Percentiles rank a stretch among this genome's conserved stretches.
phyloP scores from a whole-genome alignment of 2,329 filamentous ascomycete genomes.

The Aureobasidium mangrovei region DNA sequence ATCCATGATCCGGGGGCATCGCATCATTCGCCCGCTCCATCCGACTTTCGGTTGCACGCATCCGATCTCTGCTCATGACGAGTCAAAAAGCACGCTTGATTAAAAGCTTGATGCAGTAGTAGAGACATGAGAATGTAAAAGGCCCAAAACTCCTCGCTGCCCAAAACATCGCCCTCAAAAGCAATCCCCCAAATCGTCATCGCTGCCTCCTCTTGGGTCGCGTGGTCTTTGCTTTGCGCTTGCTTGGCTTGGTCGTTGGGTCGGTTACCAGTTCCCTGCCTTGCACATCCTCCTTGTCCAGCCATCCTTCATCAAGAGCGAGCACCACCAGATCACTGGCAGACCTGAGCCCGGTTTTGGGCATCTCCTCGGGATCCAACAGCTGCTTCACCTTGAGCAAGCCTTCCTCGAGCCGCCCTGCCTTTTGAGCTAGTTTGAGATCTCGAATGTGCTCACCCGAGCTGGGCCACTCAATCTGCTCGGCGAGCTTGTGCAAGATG shows the following conservation, averaged over 20 bases:
- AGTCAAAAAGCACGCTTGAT: not conserved
- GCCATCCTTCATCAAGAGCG: conserved; percentile 28
- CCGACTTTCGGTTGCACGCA: no score
- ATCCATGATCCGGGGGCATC: not conserved
- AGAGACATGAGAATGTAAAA: not conserved
- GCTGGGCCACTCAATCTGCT: conserved; percentile 21
- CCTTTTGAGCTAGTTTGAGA: conserved; percentile 22
- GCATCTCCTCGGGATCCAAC: conserved; percentile 31
- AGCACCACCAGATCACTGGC: conserved; percentile 23
- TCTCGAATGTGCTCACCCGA: conserved; percentile 10
- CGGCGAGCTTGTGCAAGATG: conserved; percentile 48
- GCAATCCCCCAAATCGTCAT: not conserved
- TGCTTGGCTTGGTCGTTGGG: conserved; percentile 1
- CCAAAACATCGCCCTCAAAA: conserved; percentile 3
- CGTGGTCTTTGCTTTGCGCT: conserved; percentile 12
- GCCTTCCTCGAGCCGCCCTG: conserved; percentile 29
- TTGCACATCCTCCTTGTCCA: conserved; percentile 28
- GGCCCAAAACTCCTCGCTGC: conserved; percentile 7
- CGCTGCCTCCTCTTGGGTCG: not conserved
- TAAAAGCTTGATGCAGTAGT: not conserved
- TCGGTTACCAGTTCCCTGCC: conserved; percentile 14
- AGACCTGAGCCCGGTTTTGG: conserved; percentile 11
- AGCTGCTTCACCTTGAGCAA: conserved; percentile 30
- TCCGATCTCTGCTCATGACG: no score
- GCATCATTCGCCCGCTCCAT: not conserved